Evolutionary conservation across 306 rosid genomes (phyloP).

Genomic region (Vigna hirtella): DNA sequence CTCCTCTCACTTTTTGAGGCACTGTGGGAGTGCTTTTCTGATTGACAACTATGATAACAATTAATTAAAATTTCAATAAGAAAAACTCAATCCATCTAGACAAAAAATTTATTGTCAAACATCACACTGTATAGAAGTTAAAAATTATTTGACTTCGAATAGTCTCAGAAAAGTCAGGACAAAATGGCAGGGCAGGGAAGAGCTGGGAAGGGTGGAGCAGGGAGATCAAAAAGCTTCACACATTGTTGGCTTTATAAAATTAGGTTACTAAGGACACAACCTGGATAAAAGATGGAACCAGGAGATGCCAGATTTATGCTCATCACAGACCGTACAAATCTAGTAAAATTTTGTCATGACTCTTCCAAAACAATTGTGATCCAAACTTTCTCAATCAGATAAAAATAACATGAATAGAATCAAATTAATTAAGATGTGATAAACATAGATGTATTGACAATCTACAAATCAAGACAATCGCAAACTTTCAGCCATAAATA

Average conservation of each 20-base stretch:
- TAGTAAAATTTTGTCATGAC: not conserved
- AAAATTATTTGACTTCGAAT: not conserved
- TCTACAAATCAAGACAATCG: constrained; percentile 13
- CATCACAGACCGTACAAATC: not conserved
- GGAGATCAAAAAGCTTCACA: no score
- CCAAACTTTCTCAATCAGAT: not conserved
- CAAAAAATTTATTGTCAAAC: not conserved
- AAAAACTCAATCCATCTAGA: not conserved
- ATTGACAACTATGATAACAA: not conserved
- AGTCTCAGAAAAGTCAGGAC: not conserved
- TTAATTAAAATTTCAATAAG: not conserved
- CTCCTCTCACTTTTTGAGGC: not conserved
- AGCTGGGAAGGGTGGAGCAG: no score
- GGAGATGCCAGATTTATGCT: not conserved
- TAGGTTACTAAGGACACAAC: not conserved
- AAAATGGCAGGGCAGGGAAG: no score
- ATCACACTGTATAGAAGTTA: not conserved
- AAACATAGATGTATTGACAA: not conserved
- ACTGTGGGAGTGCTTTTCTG: not conserved
- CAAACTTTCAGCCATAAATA: not conserved
- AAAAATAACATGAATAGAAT: not conserved
- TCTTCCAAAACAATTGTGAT: not conserved
- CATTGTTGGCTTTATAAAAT: no score
- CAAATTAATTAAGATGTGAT: not conserved
- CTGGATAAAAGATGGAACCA: constrained; percentile 10